phyloP scores from a whole-genome alignment of 257 asterid genomes.

The Gentiana dahurica region DNA sequence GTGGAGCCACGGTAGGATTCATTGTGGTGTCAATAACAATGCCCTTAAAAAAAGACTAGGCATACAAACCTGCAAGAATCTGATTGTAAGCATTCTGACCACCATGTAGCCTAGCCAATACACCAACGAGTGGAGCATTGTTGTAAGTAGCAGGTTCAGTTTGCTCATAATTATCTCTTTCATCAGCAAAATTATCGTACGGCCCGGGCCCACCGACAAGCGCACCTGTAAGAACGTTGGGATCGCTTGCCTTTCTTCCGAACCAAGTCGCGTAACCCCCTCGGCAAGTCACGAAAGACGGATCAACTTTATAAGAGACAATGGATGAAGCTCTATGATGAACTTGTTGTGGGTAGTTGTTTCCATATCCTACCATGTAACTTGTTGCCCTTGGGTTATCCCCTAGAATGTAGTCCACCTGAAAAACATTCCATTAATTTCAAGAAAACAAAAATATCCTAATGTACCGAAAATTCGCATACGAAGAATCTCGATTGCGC shows the following conservation, averaged over 20 bases:
- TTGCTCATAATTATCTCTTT: conserved; percentile 91
- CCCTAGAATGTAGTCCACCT: conserved; percentile 97
- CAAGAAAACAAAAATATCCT: background rate
- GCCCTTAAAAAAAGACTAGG: background rate
- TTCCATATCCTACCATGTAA: conserved; percentile 98
- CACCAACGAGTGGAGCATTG: conserved; percentile 82
- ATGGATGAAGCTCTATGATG: conserved; percentile 96
- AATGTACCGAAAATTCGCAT: no score
- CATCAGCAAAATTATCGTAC: conserved; percentile 88
- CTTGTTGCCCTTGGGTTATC: conserved; percentile 98
- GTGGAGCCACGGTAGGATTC: no score
- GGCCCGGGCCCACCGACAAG: conserved; percentile 98
- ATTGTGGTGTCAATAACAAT: background rate
- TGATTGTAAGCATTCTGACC: conserved; percentile 77
- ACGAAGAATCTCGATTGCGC: no score
- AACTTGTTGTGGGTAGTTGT: conserved; percentile 76
- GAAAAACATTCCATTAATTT: conserved; percentile 1
- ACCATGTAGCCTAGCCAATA: conserved; percentile 69
- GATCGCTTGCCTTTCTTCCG: conserved; percentile 65
- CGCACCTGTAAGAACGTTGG: conserved; percentile 85
- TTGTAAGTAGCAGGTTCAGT: conserved; percentile 98
- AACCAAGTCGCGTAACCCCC: conserved; percentile 98
- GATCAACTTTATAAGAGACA: conserved; percentile 63
- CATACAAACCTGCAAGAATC: conserved; percentile 65
- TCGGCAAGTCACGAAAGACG: conserved; percentile 68